phyloP scores from a whole-genome alignment of 2,329 filamentous ascomycete species.

The Fusarium sambucinum region DNA sequence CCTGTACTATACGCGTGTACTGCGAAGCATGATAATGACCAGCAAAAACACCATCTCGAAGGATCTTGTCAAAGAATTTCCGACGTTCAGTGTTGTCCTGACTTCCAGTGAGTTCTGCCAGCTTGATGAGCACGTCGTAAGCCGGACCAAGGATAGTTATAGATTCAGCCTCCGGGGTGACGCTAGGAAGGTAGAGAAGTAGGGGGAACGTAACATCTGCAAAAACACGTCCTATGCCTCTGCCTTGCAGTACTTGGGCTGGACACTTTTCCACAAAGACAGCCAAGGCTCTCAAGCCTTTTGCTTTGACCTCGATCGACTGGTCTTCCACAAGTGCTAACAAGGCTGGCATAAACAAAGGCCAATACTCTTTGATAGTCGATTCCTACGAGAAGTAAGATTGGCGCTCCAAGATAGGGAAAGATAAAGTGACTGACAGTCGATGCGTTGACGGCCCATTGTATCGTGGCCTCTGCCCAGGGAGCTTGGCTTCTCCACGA shows the following conservation, averaged over 20 bases:
- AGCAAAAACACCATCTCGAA: slow-evolving; percentile 68
- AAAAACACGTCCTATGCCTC: slow-evolving; percentile 76
- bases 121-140: slow-evolving; percentile 73
- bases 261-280: slow-evolving; percentile 68
- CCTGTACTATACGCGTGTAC: slow-evolving; percentile 66
- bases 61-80: slow-evolving; percentile 64
- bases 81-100: slow-evolving; percentile 46
- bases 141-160: slow-evolving; percentile 71
- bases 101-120: slow-evolving; percentile 57
- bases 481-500: slow-evolving; percentile 45
- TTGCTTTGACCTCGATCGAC: slow-evolving; percentile 63
- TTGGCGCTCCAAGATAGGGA: slow-evolving; percentile 1
- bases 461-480: slow-evolving; percentile 44
- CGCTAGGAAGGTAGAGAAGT: slow-evolving; percentile 79
- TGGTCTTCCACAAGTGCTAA: slow-evolving; percentile 76
- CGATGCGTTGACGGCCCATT: slow-evolving; percentile 68
- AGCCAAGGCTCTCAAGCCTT: slow-evolving; percentile 67
- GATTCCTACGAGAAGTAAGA: slow-evolving; percentile 49
- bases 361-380: slow-evolving; percentile 70
- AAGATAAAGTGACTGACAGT: slow-evolving; percentile 57
- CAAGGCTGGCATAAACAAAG: slow-evolving; percentile 75
- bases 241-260: slow-evolving; percentile 65
- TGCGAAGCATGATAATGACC: slow-evolving; percentile 70
- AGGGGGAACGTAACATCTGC: slow-evolving; percentile 77
- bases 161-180: slow-evolving; percentile 81